A percentile compares a stretch with the other conserved stretches of the same genome.
These are phyloP conservation scores for Heritiera fomes DNA, from an alignment of 345 rosid species.

Conservation along the genomic window DNA sequence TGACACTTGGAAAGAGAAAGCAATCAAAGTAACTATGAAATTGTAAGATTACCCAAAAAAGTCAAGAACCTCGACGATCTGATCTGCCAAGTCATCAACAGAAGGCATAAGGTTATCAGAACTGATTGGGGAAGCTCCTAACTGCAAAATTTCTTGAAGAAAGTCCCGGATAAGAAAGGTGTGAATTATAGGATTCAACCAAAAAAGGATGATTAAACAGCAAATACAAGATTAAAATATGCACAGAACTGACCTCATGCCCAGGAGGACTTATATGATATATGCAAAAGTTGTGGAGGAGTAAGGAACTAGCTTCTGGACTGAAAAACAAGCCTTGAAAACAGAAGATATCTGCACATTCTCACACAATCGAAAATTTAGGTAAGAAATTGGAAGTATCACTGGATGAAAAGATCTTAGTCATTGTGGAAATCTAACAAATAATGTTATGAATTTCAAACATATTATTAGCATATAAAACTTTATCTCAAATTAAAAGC, in stretches of 20 bases:
- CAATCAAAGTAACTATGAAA: background rate
- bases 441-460: background rate
- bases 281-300: constrained; percentile 92
- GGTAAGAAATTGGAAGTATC: constrained; percentile 14
- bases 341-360: constrained; percentile 72
- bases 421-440: background rate
- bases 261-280: constrained; percentile 97
- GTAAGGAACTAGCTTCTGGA: constrained; percentile 83
- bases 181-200: constrained; percentile 31
- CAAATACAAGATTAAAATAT: background rate
- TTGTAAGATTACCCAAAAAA: constrained; percentile 67
- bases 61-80: constrained; percentile 81
- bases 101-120: constrained; percentile 65
- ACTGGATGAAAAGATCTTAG: background rate
- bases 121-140: constrained; percentile 70
- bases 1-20: background rate
- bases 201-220: constrained; percentile 5
- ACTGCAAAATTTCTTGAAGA: constrained; percentile 86
- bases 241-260: constrained; percentile 71
- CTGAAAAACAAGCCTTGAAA: constrained; percentile 87
- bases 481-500: background rate
- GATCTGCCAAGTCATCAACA: constrained; percentile 93
- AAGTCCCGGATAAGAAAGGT: constrained; percentile 53
- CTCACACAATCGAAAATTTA: background rate
- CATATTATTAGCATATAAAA: background rate